phyloP scores from a whole-genome alignment of 2,329 filamentous ascomycete genomes.

The Nigrospora osmanthi region DNA sequence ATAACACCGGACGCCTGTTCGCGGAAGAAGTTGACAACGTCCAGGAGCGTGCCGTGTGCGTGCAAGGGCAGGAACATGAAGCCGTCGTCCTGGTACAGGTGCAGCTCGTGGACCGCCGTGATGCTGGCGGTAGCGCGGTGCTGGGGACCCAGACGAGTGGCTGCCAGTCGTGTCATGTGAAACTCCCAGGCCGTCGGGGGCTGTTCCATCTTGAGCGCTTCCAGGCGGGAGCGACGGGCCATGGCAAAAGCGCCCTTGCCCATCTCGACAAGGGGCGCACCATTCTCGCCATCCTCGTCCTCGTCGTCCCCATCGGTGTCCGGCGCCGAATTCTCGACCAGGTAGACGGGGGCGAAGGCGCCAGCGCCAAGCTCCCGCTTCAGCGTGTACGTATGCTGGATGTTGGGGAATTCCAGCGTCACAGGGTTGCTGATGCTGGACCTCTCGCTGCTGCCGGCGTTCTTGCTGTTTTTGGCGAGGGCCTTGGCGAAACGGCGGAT shows the following conservation, averaged over 20 bases:
- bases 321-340: constrained; percentile 66
- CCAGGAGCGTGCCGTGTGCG: constrained; percentile 86
- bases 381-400: constrained; percentile 63
- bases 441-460: constrained; percentile 52
- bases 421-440: constrained; percentile 52
- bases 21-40: constrained; percentile 82
- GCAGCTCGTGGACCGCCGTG: constrained; percentile 79
- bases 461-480: constrained; percentile 47
- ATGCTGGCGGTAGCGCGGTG: constrained; percentile 70
- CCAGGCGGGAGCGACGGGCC: constrained; percentile 50
- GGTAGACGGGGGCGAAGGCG: constrained; percentile 91
- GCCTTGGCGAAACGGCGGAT: constrained; percentile 77
- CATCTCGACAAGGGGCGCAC: constrained; percentile 42
- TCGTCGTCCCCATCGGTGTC: constrained; percentile 29
- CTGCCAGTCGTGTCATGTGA: constrained; percentile 82
- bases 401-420: constrained; percentile 59
- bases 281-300: constrained; percentile 24
- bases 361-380: constrained; percentile 85
- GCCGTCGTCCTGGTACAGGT: constrained; percentile 83
- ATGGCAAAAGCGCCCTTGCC: constrained; percentile 54
- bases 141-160: constrained; percentile 64
- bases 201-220: constrained; percentile 92
- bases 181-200: constrained; percentile 92
- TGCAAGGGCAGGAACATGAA: constrained; percentile 85
- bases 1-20: constrained; percentile 66